These are phyloP conservation scores for Syzygium jambos DNA, from an alignment of 345 rosid species.

Conservation along the genomic window DNA sequence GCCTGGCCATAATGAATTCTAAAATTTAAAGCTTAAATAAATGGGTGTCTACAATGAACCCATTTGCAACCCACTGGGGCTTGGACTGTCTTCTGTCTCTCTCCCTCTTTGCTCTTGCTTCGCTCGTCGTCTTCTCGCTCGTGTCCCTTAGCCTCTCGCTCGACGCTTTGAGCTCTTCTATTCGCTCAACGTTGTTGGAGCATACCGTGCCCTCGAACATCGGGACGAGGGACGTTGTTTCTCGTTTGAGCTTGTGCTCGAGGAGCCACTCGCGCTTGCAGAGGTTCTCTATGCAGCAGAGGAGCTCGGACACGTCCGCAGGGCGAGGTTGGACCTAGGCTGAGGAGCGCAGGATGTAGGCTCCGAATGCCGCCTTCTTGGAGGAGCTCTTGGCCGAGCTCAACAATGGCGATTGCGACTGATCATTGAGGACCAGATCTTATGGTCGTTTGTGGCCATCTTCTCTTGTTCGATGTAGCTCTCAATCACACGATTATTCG, in stretches of 20 bases:
- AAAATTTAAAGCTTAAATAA: too few relatives aligned
- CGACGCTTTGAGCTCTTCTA: conserved; percentile 30
- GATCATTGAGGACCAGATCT: neutral
- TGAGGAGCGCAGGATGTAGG: conserved; percentile 82
- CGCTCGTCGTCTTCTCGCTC: conserved; percentile 17
- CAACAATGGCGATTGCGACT: conserved; percentile 27
- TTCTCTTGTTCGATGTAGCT: neutral
- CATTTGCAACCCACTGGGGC: too few relatives aligned
- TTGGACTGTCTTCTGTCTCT: conserved; percentile 22
- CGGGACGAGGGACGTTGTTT: conserved; percentile 59
- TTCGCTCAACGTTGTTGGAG: conserved; percentile 16
- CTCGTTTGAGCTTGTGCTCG: conserved; percentile 52
- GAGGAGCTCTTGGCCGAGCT: conserved; percentile 7
- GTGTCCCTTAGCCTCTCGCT: conserved; percentile 28
- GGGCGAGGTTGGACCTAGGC: conserved; percentile 87
- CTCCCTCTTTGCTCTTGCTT: conserved; percentile 6
- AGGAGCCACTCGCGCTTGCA: conserved; percentile 64
- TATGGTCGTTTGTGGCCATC: neutral
- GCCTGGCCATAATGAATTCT: too few relatives aligned
- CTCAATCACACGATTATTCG: neutral
- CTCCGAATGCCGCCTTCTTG: conserved; percentile 31
- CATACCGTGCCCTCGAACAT: conserved; percentile 37
- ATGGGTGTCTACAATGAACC: too few relatives aligned
- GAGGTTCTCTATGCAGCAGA: conserved; percentile 57
- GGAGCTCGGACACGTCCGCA: conserved; percentile 60